phyloP scores from a whole-genome alignment of 2,329 filamentous ascomycete genomes.

The Colletotrichum salicis region DNA sequence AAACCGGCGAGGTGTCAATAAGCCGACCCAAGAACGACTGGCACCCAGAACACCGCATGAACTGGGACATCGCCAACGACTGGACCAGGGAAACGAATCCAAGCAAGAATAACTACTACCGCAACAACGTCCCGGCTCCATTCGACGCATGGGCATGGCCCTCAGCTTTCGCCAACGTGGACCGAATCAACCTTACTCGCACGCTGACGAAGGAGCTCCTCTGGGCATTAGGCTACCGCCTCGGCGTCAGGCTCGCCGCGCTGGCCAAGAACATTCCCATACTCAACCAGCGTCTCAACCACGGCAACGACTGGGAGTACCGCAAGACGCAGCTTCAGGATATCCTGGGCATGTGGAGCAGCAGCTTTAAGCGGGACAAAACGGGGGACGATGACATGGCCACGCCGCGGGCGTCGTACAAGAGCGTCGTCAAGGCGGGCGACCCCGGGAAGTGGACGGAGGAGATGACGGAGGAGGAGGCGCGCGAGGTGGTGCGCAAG shows the following conservation, averaged over 20 bases:
- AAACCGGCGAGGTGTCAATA: constrained; percentile 38
- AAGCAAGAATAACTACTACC: background rate
- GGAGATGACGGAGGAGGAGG: constrained; percentile 21
- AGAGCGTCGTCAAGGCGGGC: constrained; percentile 46
- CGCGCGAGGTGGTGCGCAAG: constrained; percentile 41
- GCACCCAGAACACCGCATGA: constrained; percentile 47
- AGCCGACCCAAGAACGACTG: constrained; percentile 40
- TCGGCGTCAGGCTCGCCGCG: constrained; percentile 47
- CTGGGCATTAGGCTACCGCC: constrained; percentile 50
- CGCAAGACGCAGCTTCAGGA: constrained; percentile 33
- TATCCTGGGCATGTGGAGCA: constrained; percentile 29
- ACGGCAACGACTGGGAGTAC: constrained; percentile 25
- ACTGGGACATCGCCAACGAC: constrained; percentile 39
- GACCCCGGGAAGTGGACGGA: constrained; percentile 41
- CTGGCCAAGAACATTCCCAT: constrained; percentile 28
- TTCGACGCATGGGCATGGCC: constrained; percentile 37
- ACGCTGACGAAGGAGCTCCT: constrained; percentile 41
- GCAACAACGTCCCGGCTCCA: constrained; percentile 10
- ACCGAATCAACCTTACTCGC: constrained; percentile 34
- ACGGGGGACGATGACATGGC: background rate
- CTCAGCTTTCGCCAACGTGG: constrained; percentile 37
- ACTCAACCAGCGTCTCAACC: constrained; percentile 30
- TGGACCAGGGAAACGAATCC: background rate
- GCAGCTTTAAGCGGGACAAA: background rate
- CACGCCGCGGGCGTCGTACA: constrained; percentile 38